Percentiles rank a stretch among this genome's conserved stretches.
Conservation (phyloP, 78 protist genomes). For the Dictyostelium discoideum region DNA sequence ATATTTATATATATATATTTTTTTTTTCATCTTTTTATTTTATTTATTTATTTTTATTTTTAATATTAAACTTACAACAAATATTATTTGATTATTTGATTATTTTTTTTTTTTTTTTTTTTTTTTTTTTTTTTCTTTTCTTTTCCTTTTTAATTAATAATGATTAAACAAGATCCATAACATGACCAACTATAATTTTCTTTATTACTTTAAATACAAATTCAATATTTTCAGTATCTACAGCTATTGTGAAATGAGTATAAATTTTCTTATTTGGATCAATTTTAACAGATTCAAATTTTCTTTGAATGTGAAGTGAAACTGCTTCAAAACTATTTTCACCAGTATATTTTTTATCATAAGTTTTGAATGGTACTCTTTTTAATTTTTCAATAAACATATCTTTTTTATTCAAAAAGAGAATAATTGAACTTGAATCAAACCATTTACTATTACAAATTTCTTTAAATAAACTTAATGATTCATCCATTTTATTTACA, state of each 20-base stretch:
- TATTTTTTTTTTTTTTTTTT: background rate
- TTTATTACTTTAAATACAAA: conserved; percentile 90
- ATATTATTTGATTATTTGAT: background rate
- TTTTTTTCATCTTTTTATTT: background rate
- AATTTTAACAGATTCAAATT: conserved; percentile 69
- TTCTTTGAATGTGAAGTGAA: conserved; percentile 44
- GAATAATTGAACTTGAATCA: conserved; percentile 58
- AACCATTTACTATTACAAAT: conserved; percentile 95
- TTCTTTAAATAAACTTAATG: conserved; percentile 90
- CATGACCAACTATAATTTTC: conserved; percentile 78
- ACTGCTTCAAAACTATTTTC: conserved; percentile 69
- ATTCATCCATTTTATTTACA: conserved; percentile 92
- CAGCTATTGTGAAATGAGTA: conserved; percentile 94
- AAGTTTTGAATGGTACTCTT: conserved; percentile 30
- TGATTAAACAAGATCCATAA: conserved; percentile 39
- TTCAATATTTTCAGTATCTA: conserved; percentile 93
- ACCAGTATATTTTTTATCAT: conserved; percentile 74
- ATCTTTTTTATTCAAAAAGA: conserved; percentile 86
- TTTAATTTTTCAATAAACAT: conserved; percentile 89
- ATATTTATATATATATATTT: background rate
- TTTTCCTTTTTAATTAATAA: too few species aligned
- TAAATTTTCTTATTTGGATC: conserved; percentile 79
- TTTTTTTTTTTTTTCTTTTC: background rate
- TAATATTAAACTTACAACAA: background rate
- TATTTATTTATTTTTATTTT: background rate